Evolutionary conservation across 257 asterid species (phyloP).

Genomic region (Fraxinus pennsylvanica): DNA sequence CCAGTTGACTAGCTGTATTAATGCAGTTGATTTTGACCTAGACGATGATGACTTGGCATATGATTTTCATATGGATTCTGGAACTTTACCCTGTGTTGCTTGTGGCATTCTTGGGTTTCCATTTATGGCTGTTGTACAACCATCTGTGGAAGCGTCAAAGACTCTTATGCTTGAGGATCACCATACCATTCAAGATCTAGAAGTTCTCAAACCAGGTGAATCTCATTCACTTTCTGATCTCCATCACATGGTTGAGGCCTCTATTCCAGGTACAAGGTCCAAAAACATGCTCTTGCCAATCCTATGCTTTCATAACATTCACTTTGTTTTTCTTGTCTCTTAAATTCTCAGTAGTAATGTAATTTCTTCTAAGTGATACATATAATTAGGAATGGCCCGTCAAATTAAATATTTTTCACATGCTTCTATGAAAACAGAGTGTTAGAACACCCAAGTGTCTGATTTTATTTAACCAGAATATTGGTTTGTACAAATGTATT

Average conservation of each 20-base stretch:
- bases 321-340: background rate
- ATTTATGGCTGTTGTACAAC: slow-evolving; percentile 90
- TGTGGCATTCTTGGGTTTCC: slow-evolving; percentile 99
- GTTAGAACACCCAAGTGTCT: slow-evolving; percentile 9
- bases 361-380: slow-evolving; percentile 6
- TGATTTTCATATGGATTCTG: slow-evolving; percentile 87
- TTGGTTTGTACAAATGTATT: background rate
- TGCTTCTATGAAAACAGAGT: background rate
- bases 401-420: slow-evolving; percentile 8
- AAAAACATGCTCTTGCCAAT: background rate
- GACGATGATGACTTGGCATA: slow-evolving; percentile 69
- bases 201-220: slow-evolving; percentile 31
- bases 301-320: background rate
- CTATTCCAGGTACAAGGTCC: slow-evolving; percentile 52
- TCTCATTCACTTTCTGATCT: slow-evolving; percentile 27
- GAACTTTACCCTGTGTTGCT: slow-evolving; percentile 88
- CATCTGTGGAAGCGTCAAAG: slow-evolving; percentile 57
- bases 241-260: slow-evolving; percentile 30
- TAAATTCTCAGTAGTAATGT: slow-evolving; percentile 3
- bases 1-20: slow-evolving; percentile 60
- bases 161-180: slow-evolving; percentile 39
- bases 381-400: slow-evolving; percentile 11
- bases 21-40: slow-evolving; percentile 57
- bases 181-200: slow-evolving; percentile 25
- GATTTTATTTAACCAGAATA: background rate